Evolutionary conservation across 2,329 filamentous ascomycete species (phyloP), one percentile per base, ranked within the genome.

Genomic region (Aspergillus japonicus): DNA sequence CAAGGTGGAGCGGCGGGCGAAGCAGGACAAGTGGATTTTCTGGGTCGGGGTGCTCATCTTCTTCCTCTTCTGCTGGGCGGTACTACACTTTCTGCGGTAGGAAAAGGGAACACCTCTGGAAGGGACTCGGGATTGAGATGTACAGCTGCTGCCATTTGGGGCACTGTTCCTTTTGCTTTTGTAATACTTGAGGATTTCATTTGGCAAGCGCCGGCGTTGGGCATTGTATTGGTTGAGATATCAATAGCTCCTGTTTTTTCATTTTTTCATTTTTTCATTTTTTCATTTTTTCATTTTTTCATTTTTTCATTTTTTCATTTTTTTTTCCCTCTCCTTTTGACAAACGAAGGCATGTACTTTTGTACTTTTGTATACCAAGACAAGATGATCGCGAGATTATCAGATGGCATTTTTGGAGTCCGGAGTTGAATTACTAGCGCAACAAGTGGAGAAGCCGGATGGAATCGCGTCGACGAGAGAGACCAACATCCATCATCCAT

Each of bases 21-120:
- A 87, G 75, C 90, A 98, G 80, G 95, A 99, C 75, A 98, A 97
- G 78, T 98, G 93, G 92, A 96, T 99, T 39, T 99, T 99, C 75
- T 90, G 90, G 83, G 89, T 81, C 0, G 92, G 95, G 0, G 92
- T 94, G 2, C 77, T 96, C 5, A 77, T 95, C 39, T 99, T 99
- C 76, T 90, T 98, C 69, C 72, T 85, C 42, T 99, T 99, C 73
- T 96, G 94, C 76, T 98, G 92, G 87, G 78, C 95, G 64, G 92
- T 96, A 58, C 73, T 99, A 72, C 90, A 93, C 77, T 98, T 86
- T 73, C 75, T 99, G 77, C 82, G 91, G 73, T 94, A 77, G 82
- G n/a, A 35, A 16, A 12, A 5, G 77, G 82, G n/a, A 35, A 35
- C 2, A 5, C 12, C 16, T 44, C n/a, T 16, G 39, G 2, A 16